A percentile compares a stretch with the other conserved stretches of the same genome.
phyloP scores from a whole-genome alignment of 2,329 filamentous ascomycete species.

The Trichophyton verrucosum region DNA sequence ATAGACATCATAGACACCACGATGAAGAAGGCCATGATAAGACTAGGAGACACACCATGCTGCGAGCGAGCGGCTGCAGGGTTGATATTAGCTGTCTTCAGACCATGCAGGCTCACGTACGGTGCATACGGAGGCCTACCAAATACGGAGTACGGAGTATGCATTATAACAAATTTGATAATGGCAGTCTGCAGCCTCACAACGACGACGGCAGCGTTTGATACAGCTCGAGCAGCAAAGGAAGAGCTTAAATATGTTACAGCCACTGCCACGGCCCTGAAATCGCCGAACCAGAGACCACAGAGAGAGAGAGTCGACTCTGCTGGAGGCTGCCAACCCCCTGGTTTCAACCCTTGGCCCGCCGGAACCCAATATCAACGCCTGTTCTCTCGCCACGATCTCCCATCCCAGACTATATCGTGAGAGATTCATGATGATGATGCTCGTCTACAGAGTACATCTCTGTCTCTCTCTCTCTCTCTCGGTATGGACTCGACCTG shows the following conservation, averaged over 20 bases:
- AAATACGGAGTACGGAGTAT: too few relatives aligned
- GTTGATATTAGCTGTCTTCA: background rate
- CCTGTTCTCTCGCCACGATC: background rate
- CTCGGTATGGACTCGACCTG: background rate
- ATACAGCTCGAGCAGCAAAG: background rate
- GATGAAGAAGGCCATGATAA: too few relatives aligned
- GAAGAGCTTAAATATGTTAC: background rate
- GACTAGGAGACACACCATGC: too few relatives aligned
- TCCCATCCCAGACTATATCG: background rate
- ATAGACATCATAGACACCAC: too few relatives aligned
- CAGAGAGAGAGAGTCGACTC: too few relatives aligned
- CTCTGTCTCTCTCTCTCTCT: background rate
- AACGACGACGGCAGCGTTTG: too few relatives aligned
- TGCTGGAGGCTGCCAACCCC: background rate
- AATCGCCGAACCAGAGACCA: background rate
- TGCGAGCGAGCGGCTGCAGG: too few relatives aligned
- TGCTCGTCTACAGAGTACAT: too few relatives aligned
- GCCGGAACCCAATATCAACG: background rate
- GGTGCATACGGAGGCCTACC: background rate
- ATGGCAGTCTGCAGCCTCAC: background rate
- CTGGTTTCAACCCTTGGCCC: background rate
- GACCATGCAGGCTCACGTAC: background rate
- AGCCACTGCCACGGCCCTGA: background rate
- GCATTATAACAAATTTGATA: background rate
- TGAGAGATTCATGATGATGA: too few relatives aligned